Percentiles rank a stretch among this genome's conserved stretches.
These are phyloP conservation scores for Colletotrichum siamense DNA, from an alignment of 2,329 filamentous ascomycete species.

Conservation along the genomic window DNA sequence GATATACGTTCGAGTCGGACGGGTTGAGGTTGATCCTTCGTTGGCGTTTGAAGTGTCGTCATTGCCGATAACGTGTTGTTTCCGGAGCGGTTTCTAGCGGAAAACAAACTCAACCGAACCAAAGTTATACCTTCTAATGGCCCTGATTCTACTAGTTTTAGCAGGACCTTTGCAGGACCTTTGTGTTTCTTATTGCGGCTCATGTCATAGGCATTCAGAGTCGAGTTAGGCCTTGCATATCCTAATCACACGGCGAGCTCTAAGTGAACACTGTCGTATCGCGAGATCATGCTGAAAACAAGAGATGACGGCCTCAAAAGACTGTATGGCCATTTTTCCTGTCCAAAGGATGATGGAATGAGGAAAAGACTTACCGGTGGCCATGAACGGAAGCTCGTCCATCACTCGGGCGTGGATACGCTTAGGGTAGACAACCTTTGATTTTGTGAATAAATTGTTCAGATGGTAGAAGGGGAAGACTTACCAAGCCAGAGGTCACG, in stretches of 20 bases:
- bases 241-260: neutral
- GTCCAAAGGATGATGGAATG: neutral
- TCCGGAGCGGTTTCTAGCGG: neutral
- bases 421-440: constrained; percentile 76
- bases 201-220: neutral
- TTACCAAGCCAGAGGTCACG: constrained; percentile 63
- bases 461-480: neutral
- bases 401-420: constrained; percentile 72
- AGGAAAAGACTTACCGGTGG: constrained; percentile 46
- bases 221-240: neutral
- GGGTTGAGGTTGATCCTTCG: neutral
- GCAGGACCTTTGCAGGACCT: neutral
- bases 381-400: constrained; percentile 87
- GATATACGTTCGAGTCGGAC: neutral
- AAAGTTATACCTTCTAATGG: neutral
- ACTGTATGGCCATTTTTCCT: neutral
- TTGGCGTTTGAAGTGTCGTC: neutral
- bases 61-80: neutral
- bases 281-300: neutral
- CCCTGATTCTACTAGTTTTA: neutral
- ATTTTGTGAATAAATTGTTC: neutral
- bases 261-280: neutral
- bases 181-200: neutral
- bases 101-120: neutral
- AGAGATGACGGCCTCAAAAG: neutral